Evolutionary conservation across 352 stramenopile genomes (phyloP), one percentile per base, ranked within the genome.

Genomic region (Phytophthora ramorum): DNA sequence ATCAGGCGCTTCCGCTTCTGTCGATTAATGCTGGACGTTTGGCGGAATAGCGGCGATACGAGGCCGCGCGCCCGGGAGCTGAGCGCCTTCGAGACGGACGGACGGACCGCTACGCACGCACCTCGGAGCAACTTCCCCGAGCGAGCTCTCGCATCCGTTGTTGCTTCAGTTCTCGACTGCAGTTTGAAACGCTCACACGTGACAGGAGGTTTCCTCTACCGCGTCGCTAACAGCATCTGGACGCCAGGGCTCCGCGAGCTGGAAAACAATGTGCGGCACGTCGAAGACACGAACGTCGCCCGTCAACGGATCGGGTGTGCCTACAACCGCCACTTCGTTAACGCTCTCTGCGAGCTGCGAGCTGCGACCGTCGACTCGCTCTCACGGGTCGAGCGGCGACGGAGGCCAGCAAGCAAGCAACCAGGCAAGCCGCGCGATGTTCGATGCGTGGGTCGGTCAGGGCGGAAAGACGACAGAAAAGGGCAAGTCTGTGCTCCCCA

Each of bases 381-480:
- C n/a, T n/a, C n/a, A n/a, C n/a, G n/a, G n/a, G n/a, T n/a, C 34
- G 12, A 50, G 34, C 34, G 30, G 17, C 28, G 53, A 52, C n/a
- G 40, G 24, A 28, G 24, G 24, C 24, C 24, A 28, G 22, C 22
- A 24, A 24, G 22, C 22, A 24, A 24, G 22, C 52, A 51, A 45
- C 34, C 24, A n/a, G n/a, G 19, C 13, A 7, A 28, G 2, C 24
- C 24, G 24, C 24, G 24, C 24, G 24, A n/a, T n/a, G n/a, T n/a
- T n/a, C 24, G 24, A 28, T 28, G 24, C 5, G 24, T 28, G 2
- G 2, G 24, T 6, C 26, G 4, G 26, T 6, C 20, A 22, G 48
- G 59, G 59, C 48, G 61, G 61, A 69, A 69, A 64, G 35, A 59
- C 54, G 61, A 52, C 37, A 59, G 37, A 65, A 69, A 69, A 69